Evolutionary conservation across 805 yeast species (phyloP).

Genomic region (Spathaspora boniae): DNA sequence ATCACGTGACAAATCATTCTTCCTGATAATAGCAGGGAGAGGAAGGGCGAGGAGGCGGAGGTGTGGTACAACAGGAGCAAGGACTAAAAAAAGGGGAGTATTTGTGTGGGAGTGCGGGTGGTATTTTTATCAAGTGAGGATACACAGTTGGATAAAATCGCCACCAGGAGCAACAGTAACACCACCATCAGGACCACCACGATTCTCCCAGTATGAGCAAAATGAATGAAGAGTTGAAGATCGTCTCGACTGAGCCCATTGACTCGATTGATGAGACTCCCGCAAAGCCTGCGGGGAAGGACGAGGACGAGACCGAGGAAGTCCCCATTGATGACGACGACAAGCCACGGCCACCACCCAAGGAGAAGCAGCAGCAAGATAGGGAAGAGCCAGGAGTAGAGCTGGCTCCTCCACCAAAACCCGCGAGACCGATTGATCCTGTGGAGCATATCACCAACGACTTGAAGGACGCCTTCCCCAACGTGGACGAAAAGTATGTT

Average conservation of each 20-base stretch:
- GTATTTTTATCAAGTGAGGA: too few species aligned
- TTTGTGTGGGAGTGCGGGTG: too few species aligned
- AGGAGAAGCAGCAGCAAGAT: background rate
- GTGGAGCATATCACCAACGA: conserved; percentile 51
- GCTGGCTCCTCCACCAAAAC: conserved; percentile 31
- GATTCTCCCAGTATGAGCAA: conserved; percentile 13
- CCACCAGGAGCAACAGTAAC: too few species aligned
- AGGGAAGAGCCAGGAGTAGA: conserved; percentile 4
- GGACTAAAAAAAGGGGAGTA: too few species aligned
- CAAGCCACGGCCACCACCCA: background rate
- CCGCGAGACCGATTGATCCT: conserved; percentile 62
- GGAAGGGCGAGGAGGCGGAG: too few species aligned
- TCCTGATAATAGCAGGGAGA: too few species aligned
- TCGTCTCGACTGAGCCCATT: conserved; percentile 34
- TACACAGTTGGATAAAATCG: too few species aligned
- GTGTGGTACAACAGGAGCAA: too few species aligned
- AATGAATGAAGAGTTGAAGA: conserved; percentile 23
- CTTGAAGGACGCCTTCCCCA: conserved; percentile 83
- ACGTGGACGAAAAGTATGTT: conserved; percentile 63
- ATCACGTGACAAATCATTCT: too few species aligned
- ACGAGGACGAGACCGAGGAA: conserved; percentile 5
- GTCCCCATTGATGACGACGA: conserved; percentile 9
- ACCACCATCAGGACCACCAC: too few species aligned
- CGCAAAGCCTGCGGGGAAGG: background rate
- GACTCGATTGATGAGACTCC: conserved; percentile 17